These are phyloP conservation scores for Hydrangea macrophylla DNA, from an alignment of 148 eudicot species.

Conservation along the genomic window DNA sequence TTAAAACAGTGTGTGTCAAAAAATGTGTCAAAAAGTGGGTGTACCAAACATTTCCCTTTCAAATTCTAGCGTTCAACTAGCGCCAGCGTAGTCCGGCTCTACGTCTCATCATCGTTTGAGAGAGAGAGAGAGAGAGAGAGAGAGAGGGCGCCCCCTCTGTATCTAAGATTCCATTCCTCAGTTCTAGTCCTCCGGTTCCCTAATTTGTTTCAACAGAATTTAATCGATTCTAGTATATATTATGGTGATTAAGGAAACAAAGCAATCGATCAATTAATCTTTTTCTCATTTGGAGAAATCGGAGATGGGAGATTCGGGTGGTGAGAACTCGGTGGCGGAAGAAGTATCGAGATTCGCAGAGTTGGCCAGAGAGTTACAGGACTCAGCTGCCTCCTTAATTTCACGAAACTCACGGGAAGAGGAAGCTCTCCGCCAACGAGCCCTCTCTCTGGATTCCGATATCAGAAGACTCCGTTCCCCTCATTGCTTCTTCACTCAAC, in stretches of 20 bases:
- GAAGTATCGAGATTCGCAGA: conserved; percentile 56
- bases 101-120: too few species aligned
- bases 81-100: too few species aligned
- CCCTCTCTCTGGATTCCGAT: conserved; percentile 51
- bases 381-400: conserved; percentile 60
- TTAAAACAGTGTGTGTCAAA: too few species aligned
- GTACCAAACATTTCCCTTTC: too few species aligned
- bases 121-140: too few species aligned
- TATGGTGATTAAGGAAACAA: too few species aligned
- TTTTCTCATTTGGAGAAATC: background rate
- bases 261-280: background rate
- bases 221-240: background rate
- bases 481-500: conserved; percentile 26
- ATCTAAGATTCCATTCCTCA: background rate
- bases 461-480: conserved; percentile 49
- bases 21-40: too few species aligned
- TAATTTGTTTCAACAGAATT: background rate
- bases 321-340: conserved; percentile 32
- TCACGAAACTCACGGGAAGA: conserved; percentile 60
- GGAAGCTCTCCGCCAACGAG: conserved; percentile 61
- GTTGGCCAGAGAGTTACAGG: conserved; percentile 82
- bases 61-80: too few species aligned
- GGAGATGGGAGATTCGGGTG: conserved; percentile 3
- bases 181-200: background rate
- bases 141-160: too few species aligned